Base-by-base conservation (phyloP, 768 basidiomycete species). In the Boletus pseudo-olivaceus region DNA sequence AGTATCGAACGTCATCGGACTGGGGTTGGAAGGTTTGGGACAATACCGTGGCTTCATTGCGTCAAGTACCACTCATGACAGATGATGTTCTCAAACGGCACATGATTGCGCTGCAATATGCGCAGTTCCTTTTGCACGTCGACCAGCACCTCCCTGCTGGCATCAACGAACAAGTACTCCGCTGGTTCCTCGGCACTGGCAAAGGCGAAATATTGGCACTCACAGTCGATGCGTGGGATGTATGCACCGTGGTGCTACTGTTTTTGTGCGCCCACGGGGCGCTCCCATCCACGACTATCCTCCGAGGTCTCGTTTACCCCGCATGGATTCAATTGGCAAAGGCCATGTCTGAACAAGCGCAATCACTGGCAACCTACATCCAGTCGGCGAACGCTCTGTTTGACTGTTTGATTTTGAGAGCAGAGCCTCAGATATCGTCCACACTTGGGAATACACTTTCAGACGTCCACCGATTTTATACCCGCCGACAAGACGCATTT, bases 11-110 rank as follows among this genome's bases (percentile, higher is more conserved):
- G 15, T 81, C 88, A 0, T 62, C 70, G 14, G 81, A 89, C 60
- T 91, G 90, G 88, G 88, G 81, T 2, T 87, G 83, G 82, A 87
- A 85, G 61, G 86, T 87, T 19, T 92, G 90, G 90, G 88, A 91
- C 65, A 91, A 88, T 61, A 82, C 85, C 1, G 76, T 93, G 41
- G 82, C 87, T 7, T 85, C 84, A 48, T 73, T 93, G 41, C 86
- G 84, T 40, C 85, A 87, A 65, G 76, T 88, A 41, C 82, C 85
- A 7, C 68, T 70, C 41, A 80, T 87, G 75, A 77, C 77, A 15
- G 61, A 74, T 5, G 83, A 84, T 52, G 53, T 66, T 7, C 65
- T 69, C 49, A 76, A 71, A 26, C 80, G 81, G 23, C 74, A 76
- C 47, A 71, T 73, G 34, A 82, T 81, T 56, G 84, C 85, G 4